A percentile compares a stretch with the other conserved stretches of the same genome.
These are phyloP conservation scores for Hypomontagnella submonticulosa DNA, from an alignment of 495 filamentous ascomycete genomes.

Conservation along the genomic window DNA sequence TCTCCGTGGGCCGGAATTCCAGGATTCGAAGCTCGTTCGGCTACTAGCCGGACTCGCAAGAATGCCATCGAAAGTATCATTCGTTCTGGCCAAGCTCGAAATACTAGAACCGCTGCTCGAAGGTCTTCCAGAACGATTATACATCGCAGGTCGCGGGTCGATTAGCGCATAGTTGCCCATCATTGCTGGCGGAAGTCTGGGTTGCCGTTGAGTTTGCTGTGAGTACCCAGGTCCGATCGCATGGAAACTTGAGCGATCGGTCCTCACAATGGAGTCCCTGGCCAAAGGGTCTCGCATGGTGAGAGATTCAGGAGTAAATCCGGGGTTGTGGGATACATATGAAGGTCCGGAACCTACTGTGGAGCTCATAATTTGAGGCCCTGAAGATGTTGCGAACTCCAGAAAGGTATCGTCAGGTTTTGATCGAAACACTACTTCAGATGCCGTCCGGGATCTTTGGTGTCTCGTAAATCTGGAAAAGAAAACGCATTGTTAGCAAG, in stretches of 20 bases:
- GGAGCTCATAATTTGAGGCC: conserved; percentile 27
- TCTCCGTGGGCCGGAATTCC: conserved; percentile 44
- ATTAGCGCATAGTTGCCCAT: conserved; percentile 48
- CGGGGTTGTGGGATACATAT: conserved; percentile 28
- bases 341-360: conserved; percentile 21
- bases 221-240: conserved; percentile 33
- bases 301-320: conserved; percentile 32
- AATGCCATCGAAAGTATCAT: conserved; percentile 48
- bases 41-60: conserved; percentile 49
- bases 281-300: conserved; percentile 21
- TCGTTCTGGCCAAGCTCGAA: conserved; percentile 41
- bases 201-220: conserved; percentile 31
- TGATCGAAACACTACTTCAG: conserved; percentile 24
- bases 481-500: conserved; percentile 38
- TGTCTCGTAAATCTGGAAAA: conserved; percentile 34
- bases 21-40: conserved; percentile 57
- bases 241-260: conserved; percentile 37
- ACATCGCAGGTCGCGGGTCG: conserved; percentile 37
- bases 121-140: conserved; percentile 38
- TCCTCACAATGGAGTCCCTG: conserved; percentile 12
- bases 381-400: conserved; percentile 15
- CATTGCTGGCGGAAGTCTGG: conserved; percentile 38
- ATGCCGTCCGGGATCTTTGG: conserved; percentile 38
- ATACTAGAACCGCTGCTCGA: conserved; percentile 42
- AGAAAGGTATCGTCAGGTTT: conserved; percentile 33